Evolutionary conservation across 805 yeast genomes (phyloP).

Genomic region (Pichia membranifaciens): DNA sequence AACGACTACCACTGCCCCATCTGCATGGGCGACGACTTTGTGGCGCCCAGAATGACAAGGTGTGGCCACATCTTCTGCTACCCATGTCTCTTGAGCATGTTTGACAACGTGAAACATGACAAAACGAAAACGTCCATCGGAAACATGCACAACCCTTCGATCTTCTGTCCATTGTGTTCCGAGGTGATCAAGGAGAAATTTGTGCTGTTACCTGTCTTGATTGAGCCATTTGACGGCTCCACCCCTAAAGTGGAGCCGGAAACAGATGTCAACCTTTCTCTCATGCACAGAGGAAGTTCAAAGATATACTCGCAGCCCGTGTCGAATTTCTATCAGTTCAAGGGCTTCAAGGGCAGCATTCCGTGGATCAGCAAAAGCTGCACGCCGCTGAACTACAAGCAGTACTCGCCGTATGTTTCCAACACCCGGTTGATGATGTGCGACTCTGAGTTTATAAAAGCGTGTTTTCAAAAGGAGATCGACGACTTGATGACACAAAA

Average conservation of each 20-base stretch:
- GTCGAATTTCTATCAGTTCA: conserved; percentile 21
- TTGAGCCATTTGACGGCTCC: conserved; percentile 40
- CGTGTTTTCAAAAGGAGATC: conserved; percentile 58
- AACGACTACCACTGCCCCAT: conserved; percentile 79
- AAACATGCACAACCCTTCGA: conserved; percentile 11
- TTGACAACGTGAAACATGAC: conserved; percentile 39
- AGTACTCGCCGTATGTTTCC: conserved; percentile 30
- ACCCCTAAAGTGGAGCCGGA: conserved; percentile 51
- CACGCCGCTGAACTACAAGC: conserved; percentile 19
- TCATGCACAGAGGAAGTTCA: conserved; percentile 48
- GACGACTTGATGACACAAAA: conserved; percentile 42
- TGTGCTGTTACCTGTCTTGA: conserved; percentile 61
- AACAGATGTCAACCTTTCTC: conserved; percentile 49
- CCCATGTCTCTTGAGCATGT: conserved; percentile 69
- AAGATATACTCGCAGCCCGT: conserved; percentile 30
- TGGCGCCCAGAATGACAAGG: conserved; percentile 90
- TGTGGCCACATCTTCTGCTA: conserved; percentile 93
- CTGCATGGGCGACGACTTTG: conserved; percentile 75
- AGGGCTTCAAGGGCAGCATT: conserved; percentile 35
- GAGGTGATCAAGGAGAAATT: conserved; percentile 46
- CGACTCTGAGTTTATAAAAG: conserved; percentile 44
- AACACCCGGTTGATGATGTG: conserved; percentile 71
- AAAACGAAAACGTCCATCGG: conserved; percentile 25
- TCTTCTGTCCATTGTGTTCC: conserved; percentile 71
- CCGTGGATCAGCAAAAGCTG: conserved; percentile 43